Conservation (phyloP, 148 eudicot genomes). For the Cornus florida region DNA sequence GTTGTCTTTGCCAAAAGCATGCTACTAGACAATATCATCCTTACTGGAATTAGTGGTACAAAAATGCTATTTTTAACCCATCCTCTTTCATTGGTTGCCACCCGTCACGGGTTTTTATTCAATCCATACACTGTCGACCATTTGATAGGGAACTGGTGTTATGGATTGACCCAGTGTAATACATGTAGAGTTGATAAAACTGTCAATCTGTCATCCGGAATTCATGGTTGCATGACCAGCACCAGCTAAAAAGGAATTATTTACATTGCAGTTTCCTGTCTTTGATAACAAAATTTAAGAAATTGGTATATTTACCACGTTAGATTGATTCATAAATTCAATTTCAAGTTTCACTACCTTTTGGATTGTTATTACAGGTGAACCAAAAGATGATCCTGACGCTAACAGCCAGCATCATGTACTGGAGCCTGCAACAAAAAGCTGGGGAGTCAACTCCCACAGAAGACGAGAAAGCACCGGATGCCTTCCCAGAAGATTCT, state of each 20-base stretch:
- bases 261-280: not conserved
- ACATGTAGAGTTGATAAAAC: not conserved
- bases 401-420: conserved; percentile 92
- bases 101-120: not conserved
- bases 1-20: not conserved
- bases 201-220: not conserved
- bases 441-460: conserved; percentile 26
- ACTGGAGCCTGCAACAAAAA: conserved; percentile 78
- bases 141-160: not conserved
- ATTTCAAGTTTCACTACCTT: not conserved
- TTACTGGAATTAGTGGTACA: not conserved
- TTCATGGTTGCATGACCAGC: too few species aligned
- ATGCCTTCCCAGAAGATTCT: conserved; percentile 31
- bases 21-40: too few species aligned
- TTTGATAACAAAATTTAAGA: not conserved
- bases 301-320: too few species aligned
- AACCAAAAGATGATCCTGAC: conserved; percentile 92
- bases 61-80: not conserved
- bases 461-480: conserved; percentile 26
- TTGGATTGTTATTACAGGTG: conserved; percentile 44
- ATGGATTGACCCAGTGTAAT: too few species aligned
- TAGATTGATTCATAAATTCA: not conserved
- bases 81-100: not conserved
- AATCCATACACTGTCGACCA: not conserved
- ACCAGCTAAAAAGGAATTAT: not conserved